These are phyloP conservation scores for Paecilomyces sp. DNA, from an alignment of 2,329 filamentous ascomycete genomes.

Conservation along the genomic window DNA sequence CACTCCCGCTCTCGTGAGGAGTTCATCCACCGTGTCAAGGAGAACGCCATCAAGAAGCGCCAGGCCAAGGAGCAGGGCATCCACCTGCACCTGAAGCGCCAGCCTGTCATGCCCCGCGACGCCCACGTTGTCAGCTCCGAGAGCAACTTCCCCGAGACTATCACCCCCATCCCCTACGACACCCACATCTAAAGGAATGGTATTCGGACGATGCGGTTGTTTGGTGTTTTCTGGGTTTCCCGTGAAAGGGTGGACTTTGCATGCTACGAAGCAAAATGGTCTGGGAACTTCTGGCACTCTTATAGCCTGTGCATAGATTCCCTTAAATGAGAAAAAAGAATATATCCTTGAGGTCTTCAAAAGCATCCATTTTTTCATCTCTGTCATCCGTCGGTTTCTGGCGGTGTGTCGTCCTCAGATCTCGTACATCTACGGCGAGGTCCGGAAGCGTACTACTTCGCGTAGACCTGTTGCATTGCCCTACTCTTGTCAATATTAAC, in stretches of 20 bases:
- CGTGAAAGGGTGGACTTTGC: constrained; percentile 26
- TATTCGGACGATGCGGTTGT: constrained; percentile 28
- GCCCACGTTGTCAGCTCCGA: constrained; percentile 71
- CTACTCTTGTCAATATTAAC: neutral
- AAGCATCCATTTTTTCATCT: constrained; percentile 20
- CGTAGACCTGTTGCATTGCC: neutral
- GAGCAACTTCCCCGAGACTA: constrained; percentile 83
- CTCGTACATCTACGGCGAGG: neutral
- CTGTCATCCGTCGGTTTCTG: neutral
- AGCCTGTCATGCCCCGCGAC: constrained; percentile 70
- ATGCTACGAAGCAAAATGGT: constrained; percentile 34
- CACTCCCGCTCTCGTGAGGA: constrained; percentile 94
- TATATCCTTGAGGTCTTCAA: constrained; percentile 19
- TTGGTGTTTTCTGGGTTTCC: constrained; percentile 31
- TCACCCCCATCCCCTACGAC: constrained; percentile 91
- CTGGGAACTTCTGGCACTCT: constrained; percentile 31
- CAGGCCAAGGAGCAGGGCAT: constrained; percentile 86
- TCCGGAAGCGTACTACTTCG: neutral
- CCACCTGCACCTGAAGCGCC: constrained; percentile 88
- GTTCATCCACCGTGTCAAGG: constrained; percentile 94
- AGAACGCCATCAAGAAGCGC: constrained; percentile 86
- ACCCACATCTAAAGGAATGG: constrained; percentile 76
- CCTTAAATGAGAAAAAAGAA: constrained; percentile 33
- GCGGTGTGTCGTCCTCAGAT: neutral
- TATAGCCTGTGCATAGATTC: constrained; percentile 36